Evolutionary conservation across 345 rosid genomes (phyloP), one percentile per base, ranked within the genome.

Genomic region (Corchorus capsularis): DNA sequence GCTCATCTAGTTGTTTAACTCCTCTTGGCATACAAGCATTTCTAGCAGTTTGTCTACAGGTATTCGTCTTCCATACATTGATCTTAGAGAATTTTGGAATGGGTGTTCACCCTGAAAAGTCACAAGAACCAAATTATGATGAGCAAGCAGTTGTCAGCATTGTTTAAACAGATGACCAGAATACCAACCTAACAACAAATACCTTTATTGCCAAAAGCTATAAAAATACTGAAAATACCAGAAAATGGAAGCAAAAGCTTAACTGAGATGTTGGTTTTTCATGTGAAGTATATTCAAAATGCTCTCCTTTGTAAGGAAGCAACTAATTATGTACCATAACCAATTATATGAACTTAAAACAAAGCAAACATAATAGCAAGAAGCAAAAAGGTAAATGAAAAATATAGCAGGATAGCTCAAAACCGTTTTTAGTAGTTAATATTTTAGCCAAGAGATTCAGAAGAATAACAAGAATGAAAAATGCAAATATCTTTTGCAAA

Each of bases 1-100:
- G 71, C 70, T 71, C 83, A 79, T 74, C 27, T 43, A 74, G 45
- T 34, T 82, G 68, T 83, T 79, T 87, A 65, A 82, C 82, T 83
- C 82, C 78, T 67, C 74, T 85, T 56, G 87, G 82, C 72, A 81
- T 74, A 17, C 64, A 79, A 16, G 86, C 83, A 57, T 81, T 88
- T 88, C 83, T 88, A 59, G 75, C 72, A 4, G 77, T 20, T 68
- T 80, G 34, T 59, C 75, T 85, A 45, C 75, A 22, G 84, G 80
- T 4, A 77, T 49, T 74, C 79, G 82, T 72, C 71, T 87, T 84
- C 96, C 83, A 86, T 96, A 96, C 77, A 88, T 89, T 79, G 99
- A 75, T 69, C 96, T 84, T 22, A 86, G 82, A 6, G 98, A 96
- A 78, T 96, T 93, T 81, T 93, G 98, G 83, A 96, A 96, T 75